These are phyloP conservation scores for Avena eriantha DNA, from an alignment of 176 grass and related monocot genomes.

Conservation along the genomic window DNA sequence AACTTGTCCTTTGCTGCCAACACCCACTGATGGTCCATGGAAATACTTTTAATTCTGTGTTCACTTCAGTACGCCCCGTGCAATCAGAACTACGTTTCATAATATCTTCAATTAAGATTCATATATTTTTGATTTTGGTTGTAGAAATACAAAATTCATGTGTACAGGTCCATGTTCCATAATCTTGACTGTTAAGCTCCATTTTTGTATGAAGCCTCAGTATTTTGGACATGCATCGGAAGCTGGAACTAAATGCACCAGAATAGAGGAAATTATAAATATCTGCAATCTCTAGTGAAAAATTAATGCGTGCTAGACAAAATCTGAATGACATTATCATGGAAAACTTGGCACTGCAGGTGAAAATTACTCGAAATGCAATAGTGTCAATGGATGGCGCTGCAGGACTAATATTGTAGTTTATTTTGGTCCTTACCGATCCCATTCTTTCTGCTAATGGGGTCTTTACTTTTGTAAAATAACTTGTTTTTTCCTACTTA, in stretches of 20 bases:
- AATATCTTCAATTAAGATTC: not conserved
- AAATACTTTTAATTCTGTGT: not conserved
- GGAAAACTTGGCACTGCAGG: not conserved
- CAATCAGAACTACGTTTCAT: not conserved
- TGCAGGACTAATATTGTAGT: not conserved
- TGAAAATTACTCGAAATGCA: constrained; percentile 11
- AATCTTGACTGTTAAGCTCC: not conserved
- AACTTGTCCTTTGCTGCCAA: not conserved
- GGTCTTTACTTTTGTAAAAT: not conserved
- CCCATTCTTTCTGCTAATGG: not conserved
- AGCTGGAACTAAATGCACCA: not conserved
- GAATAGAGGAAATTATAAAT: constrained; percentile 4
- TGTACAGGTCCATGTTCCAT: not conserved
- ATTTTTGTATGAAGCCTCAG: not conserved
- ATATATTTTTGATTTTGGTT: not conserved
- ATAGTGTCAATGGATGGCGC: not conserved
- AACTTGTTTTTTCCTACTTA: constrained; percentile 19
- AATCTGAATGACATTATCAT: not conserved
- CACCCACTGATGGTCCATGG: not conserved
- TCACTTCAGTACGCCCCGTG: not conserved
- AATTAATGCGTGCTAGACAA: not conserved
- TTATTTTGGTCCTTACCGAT: constrained; percentile 5
- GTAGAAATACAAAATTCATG: not conserved
- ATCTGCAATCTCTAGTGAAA: not conserved
- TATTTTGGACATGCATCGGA: constrained; percentile 1